Evolutionary conservation across 83 land plant genomes (phyloP).

Genomic region (Picea abies): DNA sequence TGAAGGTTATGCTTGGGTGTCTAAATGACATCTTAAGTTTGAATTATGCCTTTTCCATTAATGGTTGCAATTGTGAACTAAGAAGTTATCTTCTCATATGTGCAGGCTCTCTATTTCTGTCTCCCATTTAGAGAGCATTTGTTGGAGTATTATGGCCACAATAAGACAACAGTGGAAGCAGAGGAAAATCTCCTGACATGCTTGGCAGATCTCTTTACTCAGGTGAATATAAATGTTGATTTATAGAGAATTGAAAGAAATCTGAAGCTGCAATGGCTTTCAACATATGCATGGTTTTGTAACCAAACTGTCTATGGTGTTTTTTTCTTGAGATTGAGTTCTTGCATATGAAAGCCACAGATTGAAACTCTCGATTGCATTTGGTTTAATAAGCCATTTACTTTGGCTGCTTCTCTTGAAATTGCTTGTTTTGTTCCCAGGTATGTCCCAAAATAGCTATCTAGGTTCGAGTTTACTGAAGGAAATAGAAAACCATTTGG

Average conservation of each 20-base stretch:
- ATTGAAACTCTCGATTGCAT: not conserved
- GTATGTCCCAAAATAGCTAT: not conserved
- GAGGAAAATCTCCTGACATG: slow-evolving; percentile 53
- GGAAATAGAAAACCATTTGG: not conserved
- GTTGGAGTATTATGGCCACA: slow-evolving; percentile 39
- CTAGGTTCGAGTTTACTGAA: not conserved
- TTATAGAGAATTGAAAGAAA: no score
- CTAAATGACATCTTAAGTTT: no score
- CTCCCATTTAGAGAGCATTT: slow-evolving; percentile 50
- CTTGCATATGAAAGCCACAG: slow-evolving; percentile 2
- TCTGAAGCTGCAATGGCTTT: not conserved
- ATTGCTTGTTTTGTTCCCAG: slow-evolving; percentile 8
- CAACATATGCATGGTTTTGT: not conserved
- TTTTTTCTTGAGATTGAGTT: not conserved
- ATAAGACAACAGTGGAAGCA: slow-evolving; percentile 34
- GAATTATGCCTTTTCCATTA: no score
- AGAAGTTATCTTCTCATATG: not conserved
- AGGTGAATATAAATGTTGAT: slow-evolving; percentile 23
- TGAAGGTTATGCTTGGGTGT: no score
- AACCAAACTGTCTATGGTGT: not conserved
- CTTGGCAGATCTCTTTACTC: slow-evolving; percentile 51
- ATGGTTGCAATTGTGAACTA: no score
- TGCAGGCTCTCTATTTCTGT: slow-evolving; percentile 55
- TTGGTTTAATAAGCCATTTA: not conserved
- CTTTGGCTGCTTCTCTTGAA: not conserved